Evolutionary conservation across 306 rosid genomes (phyloP), one percentile per base, ranked within the genome.

Genomic region (Potentilla sterilis): DNA sequence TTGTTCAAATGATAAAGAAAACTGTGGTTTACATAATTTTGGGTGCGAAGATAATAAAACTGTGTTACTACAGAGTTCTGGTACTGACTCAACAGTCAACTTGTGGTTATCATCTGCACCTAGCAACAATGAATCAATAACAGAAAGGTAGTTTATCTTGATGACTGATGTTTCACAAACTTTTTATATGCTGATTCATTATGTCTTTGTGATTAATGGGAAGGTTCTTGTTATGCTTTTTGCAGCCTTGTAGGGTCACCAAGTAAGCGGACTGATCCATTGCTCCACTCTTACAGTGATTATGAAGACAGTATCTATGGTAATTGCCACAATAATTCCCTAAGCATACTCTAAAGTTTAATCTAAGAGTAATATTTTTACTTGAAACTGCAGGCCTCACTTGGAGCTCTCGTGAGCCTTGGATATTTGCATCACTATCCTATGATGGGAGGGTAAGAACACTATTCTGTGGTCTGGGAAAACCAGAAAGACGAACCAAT

Each of bases 371-470:
- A 55, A 72, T 7, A 47, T 75, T 75, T 70, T 73, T 62, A 52
- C 40, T 80, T 85, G 38, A 75, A 79, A 70, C 70, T 78, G 24
- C 81, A 92, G 99, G 99, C 84, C 93, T 96, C 44, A 87, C 92
- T 5, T 92, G 99, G 99, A 95, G 99, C 83, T 85, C 83, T 75
- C 89, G 98, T 67, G 96, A 92, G 80, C 99, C 98, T 52, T 89
- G 97, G 98, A 96, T 92, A 76, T 96, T 92, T 81, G 97, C 98
- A 41, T 96, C 99, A 48, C 70, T 92, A 77, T 96, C 99, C 77
- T 96, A 96, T 75, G 99, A 92, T 89, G 99, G 99, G 76, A 96
- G 99, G 93, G 98, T 92, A 84, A 90, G 94, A 83, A 34, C 32
- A 21, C 67, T 61, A 62, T 35, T 72, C 47, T 79, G 24, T 67